Evolutionary conservation across 2,329 filamentous ascomycete species (phyloP).

Genomic region (Fusarium verrucosum): DNA sequence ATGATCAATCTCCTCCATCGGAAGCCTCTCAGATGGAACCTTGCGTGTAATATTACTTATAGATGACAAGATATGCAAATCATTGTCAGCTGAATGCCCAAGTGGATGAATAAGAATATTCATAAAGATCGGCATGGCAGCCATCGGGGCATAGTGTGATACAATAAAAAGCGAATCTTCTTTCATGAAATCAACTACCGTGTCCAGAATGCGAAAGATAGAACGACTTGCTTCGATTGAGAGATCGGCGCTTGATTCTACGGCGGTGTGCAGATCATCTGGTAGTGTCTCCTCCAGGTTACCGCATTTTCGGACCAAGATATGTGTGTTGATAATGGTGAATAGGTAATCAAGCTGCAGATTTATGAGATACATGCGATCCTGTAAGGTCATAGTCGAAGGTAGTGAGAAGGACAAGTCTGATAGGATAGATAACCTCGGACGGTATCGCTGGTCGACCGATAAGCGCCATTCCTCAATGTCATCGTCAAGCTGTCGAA

Average conservation of each 20-base stretch:
- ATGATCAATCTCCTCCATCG: slow-evolving; percentile 34
- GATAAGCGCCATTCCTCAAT: slow-evolving; percentile 48
- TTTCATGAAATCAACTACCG: slow-evolving; percentile 28
- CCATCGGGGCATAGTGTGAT: slow-evolving; percentile 32
- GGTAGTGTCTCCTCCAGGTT: slow-evolving; percentile 29
- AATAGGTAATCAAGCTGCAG: slow-evolving; percentile 34
- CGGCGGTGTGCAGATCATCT: slow-evolving; percentile 30
- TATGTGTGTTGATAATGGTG: slow-evolving; percentile 34
- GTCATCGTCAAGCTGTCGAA: slow-evolving; percentile 47
- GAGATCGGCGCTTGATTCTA: slow-evolving; percentile 28
- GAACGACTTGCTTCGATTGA: slow-evolving; percentile 33
- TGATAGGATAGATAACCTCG: slow-evolving; percentile 22
- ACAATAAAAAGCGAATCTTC: slow-evolving; percentile 32
- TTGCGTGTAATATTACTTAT: slow-evolving; percentile 33
- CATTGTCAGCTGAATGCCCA: slow-evolving; percentile 20
- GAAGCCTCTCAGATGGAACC: slow-evolving; percentile 23
- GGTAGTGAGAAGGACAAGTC: slow-evolving; percentile 8
- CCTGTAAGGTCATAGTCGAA: slow-evolving; percentile 4
- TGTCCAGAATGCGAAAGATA: slow-evolving; percentile 29
- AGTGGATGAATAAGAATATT: slow-evolving; percentile 36
- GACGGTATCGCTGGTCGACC: slow-evolving; percentile 27
- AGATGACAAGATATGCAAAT: slow-evolving; percentile 30
- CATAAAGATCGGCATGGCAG: slow-evolving; percentile 32
- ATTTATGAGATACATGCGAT: slow-evolving; percentile 23
- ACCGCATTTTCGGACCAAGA: slow-evolving; percentile 28